phyloP scores from a whole-genome alignment of 2,329 filamentous ascomycete genomes.

The Geosmithia putterillii region DNA sequence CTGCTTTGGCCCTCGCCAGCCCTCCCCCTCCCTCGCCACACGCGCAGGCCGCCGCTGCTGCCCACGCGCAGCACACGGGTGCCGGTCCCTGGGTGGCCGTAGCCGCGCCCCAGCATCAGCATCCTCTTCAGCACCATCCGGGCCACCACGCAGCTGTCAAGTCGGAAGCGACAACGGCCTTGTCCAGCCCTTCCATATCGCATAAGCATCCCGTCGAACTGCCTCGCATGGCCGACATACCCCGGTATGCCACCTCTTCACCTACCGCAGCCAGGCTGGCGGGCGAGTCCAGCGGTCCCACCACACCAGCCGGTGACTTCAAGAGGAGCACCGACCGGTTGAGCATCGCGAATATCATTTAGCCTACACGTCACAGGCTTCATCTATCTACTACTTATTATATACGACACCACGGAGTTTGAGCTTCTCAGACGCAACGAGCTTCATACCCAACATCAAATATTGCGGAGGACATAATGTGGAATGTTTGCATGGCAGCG shows the following conservation, averaged over 20 bases:
- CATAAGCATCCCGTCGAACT: conserved; percentile 12
- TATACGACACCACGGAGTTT: no score
- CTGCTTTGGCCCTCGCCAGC: conserved; percentile 14
- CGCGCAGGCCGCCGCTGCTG: no score
- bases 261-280: conserved; percentile 10
- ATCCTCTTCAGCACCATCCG: no score
- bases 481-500: no score
- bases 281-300: conserved; percentile 15
- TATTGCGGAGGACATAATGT: no score
- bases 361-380: neutral
- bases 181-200: conserved; percentile 3
- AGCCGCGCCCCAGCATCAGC: no score
- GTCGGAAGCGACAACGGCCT: conserved; percentile 24
- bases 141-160: no score
- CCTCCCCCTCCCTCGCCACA: conserved; percentile 16
- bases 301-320: conserved; percentile 7
- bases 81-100: no score
- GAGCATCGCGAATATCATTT: conserved; percentile 34
- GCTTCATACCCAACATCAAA: no score
- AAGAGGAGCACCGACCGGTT: conserved; percentile 18
- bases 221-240: conserved; percentile 14
- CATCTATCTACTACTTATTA: no score
- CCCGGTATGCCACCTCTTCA: conserved; percentile 14
- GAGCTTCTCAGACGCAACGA: no score
- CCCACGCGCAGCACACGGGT: no score